Evolutionary conservation across 805 yeast genomes (phyloP), one percentile per base, ranked within the genome.

Genomic region (Myxozyma udenii): DNA sequence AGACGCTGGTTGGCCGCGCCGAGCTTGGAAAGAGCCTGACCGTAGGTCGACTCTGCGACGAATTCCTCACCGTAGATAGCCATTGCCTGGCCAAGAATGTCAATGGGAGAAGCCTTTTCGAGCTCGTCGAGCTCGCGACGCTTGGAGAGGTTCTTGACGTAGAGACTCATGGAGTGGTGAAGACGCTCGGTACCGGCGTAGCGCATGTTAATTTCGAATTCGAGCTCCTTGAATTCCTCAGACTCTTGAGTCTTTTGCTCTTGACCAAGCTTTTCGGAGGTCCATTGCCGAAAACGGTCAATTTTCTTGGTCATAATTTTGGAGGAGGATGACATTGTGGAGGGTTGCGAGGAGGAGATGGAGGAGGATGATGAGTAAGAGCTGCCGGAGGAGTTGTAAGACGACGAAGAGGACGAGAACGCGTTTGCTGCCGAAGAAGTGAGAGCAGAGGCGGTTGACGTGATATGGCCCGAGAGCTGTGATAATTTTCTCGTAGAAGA

Each of bases 241-340:
- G 62, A 53, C 57, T 55, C 57, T 33, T 55, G 61, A 23, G 62
- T 58, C 40, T 51, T 54, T 36, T 58, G 62, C 47, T 58, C 62
- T 46, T 58, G 58, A 41, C 62, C 62, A 19, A 58, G 52, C 46
- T 51, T 50, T 46, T 58, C 62, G 19, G 57, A 50, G 21, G 62
- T 58, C 62, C 62, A 58, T 30, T 55, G 62, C 30, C 49, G 46
- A 25, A 58, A 37, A 35, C 61, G 61, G 53, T 57, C 62, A 7
- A 58, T 56, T 24, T 42, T 44, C 38, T 55, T 55, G 32, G 52
- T 43, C 59, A 55, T 55, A 32, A 53, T 40, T 47, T 48, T 55
- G 28, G 50, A 26, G 21, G 50, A 14, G 36, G 33, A 12, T 14
- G 37, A 28, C 12, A 14, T 28, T 14, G 33, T 9, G 12, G 33